Conservation (phyloP, 169 alveolate genomes). For the Plasmodium adleri region DNA sequence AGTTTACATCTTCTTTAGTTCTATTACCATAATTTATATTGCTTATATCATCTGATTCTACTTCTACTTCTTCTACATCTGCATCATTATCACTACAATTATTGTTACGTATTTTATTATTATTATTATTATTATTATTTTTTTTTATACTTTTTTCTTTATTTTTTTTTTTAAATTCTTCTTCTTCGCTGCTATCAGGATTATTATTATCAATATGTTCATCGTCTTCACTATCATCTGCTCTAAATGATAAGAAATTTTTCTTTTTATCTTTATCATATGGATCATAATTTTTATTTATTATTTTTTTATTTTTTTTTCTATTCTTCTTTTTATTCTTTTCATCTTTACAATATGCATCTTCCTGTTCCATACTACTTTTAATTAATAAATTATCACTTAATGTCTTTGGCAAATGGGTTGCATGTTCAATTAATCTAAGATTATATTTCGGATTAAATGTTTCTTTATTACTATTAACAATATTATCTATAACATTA, state of each 20-base stretch:
- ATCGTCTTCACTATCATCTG: too few species aligned
- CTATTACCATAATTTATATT: conserved; percentile 23
- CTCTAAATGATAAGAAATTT: too few species aligned
- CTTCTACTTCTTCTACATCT: neutral
- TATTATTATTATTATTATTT: neutral
- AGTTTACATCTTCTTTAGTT: conserved; percentile 37
- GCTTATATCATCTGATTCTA: neutral
- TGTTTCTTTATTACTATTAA: conserved; percentile 44
- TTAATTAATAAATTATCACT: conserved; percentile 47
- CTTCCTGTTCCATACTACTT: conserved; percentile 14
- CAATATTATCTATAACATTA: conserved; percentile 54
- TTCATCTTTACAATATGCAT: neutral
- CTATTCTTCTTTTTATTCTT: conserved; percentile 7
- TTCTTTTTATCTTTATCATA: too few species aligned
- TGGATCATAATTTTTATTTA: too few species aligned
- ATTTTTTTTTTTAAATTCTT: neutral
- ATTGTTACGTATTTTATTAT: neutral
- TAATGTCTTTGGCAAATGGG: conserved; percentile 64
- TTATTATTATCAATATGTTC: conserved; percentile 3
- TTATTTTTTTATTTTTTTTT: conserved; percentile 20
- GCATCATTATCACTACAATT: neutral
- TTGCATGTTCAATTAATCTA: conserved; percentile 81
- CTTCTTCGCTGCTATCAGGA: conserved; percentile 10
- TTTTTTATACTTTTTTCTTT: neutral
- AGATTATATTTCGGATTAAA: conserved; percentile 80